A percentile compares a stretch with the other conserved stretches of the same genome.
Evolutionary conservation across 352 stramenopile species (phyloP).

Genomic region (Thraustotheca clavata): DNA sequence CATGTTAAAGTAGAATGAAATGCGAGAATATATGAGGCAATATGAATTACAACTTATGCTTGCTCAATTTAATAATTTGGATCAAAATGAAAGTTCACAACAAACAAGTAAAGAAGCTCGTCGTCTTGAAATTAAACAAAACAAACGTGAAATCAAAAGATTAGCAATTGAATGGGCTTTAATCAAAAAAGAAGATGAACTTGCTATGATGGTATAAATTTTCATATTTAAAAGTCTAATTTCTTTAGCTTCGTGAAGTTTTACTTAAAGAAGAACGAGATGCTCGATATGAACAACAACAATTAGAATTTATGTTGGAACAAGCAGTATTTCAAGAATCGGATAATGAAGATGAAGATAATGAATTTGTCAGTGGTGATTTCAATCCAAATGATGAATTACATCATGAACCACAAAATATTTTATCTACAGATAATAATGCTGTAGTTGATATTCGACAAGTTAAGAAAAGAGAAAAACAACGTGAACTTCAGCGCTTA

Average conservation of each 20-base stretch:
- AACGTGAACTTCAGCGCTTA: constrained; percentile 34
- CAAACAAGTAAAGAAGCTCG: constrained; percentile 52
- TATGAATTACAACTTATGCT: constrained; percentile 64
- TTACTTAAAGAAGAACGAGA: constrained; percentile 35
- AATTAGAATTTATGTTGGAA: constrained; percentile 53
- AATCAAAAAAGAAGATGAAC: constrained; percentile 54
- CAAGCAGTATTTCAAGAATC: constrained; percentile 31
- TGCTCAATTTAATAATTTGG: constrained; percentile 59
- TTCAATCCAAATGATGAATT: constrained; percentile 20
- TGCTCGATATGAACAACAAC: constrained; percentile 39
- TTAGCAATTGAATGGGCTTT: constrained; percentile 59
- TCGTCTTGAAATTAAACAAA: constrained; percentile 64
- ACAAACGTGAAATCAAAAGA: constrained; percentile 71
- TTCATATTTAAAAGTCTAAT: not conserved
- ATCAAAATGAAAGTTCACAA: constrained; percentile 44
- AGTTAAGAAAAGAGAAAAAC: not conserved
- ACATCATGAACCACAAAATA: not conserved
- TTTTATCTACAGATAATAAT: not conserved
- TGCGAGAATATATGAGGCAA: constrained; percentile 54
- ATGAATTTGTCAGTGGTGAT: constrained; percentile 37
- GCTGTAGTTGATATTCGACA: constrained; percentile 24
- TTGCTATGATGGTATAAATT: constrained; percentile 27
- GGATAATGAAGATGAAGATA: constrained; percentile 41
- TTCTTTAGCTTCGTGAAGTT: constrained; percentile 38
- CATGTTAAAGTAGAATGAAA: constrained; percentile 38